phyloP scores from a whole-genome alignment of 345 rosid species.

The Brassica nigra region DNA sequence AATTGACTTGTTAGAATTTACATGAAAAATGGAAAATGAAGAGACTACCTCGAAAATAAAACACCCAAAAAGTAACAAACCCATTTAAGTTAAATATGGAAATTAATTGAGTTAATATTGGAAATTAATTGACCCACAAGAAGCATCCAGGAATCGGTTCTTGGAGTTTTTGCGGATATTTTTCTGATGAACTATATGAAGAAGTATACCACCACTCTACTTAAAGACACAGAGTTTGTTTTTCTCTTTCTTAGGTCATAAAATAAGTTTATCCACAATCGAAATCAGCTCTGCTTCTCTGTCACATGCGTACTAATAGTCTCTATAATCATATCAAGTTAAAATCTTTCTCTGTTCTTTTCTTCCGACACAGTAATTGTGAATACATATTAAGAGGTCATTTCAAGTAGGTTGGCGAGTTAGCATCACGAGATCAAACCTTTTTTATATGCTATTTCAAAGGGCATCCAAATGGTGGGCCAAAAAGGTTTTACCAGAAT shows the following conservation, averaged over 20 bases:
- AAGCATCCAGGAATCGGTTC: no score
- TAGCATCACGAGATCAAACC: conserved; percentile 24
- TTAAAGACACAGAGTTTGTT: not conserved
- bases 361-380: conserved; percentile 19
- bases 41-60: no score
- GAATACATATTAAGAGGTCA: not conserved
- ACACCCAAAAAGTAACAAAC: no score
- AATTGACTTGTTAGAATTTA: no score
- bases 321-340: not conserved
- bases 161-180: no score
- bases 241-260: conserved; percentile 16
- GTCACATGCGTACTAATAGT: not conserved
- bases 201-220: no score
- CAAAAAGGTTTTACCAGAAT: not conserved
- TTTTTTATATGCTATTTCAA: conserved; percentile 1
- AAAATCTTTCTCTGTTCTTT: not conserved
- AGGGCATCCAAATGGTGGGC: not conserved
- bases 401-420: conserved; percentile 7
- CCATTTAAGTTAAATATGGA: no score
- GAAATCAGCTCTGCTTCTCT: not conserved
- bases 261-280: conserved; percentile 20
- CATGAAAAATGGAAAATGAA: no score
- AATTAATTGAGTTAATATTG: no score
- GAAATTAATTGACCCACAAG: no score
- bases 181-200: no score